Base-by-base conservation (phyloP, 176 grass and related monocot genomes). In the Neostapfia colusana region DNA sequence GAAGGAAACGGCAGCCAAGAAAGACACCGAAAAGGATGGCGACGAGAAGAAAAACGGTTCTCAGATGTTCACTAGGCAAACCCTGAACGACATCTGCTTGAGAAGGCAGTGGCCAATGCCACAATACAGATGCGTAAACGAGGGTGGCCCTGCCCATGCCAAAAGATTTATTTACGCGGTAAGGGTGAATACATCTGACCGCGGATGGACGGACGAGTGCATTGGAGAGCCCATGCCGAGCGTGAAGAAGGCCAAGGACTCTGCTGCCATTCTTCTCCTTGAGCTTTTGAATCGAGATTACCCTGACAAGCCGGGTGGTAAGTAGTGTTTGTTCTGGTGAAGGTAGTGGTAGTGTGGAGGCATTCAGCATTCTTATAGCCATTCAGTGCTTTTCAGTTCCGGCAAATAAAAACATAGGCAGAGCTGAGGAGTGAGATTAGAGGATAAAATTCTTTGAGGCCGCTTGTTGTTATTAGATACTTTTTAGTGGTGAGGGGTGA, bases 71-170 rank as follows among this genome's bases (percentile, higher is more conserved):
- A 95, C 89, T 20, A 99, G 92, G 86, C 95, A 99, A 73, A 99
- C 83, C 18, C 83, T 99, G 44, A 99, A 99, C 40, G 95, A 99
- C 79, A 90, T 90, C 28, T 99, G 96, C 74, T 79, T 99, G 69
- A 95, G 87, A 75, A 90, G 87, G 80, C 96, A 99, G 58, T 99
- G 96, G 92, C 96, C 96, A 7, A 99, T 99, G 96, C 96, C 96
- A 0, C 92, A 95, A 35, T 99, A 99, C 78, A 84, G 87, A 61
- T 99, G 96, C 59, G 28, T 99, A 70, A 90, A 87, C 0, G 96
- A 95, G 87, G 95, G 92, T 4, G 95, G 92, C 24, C 95, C 92
- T 63, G 95, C 95, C 17, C 95, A 99, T 87, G 95, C 92, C 2
- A 99, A 90, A 79, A 90, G 92, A 70, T 99, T 99, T 50, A 83